phyloP scores from a whole-genome alignment of 2,329 filamentous ascomycete genomes.

The Mariannaea sp. region DNA sequence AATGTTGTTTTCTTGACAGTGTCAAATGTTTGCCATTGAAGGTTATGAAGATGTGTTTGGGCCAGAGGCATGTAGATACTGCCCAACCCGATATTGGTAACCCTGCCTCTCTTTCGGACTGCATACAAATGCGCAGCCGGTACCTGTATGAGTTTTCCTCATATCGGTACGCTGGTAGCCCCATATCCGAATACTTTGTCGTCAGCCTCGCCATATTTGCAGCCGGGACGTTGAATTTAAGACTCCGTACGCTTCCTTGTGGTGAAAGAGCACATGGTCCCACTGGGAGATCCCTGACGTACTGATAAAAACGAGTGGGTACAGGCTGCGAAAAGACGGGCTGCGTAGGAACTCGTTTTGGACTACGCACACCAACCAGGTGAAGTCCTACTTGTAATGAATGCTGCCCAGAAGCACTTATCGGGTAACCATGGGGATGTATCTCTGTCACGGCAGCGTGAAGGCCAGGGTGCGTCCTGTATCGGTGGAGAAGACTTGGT shows the following conservation, averaged over 20 bases:
- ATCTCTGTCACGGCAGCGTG: conserved; percentile 20
- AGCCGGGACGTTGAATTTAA: conserved; percentile 53
- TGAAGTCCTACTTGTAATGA: conserved; percentile 53
- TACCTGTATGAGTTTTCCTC: conserved; percentile 62
- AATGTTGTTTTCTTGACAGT: conserved; percentile 69
- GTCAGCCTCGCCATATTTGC: conserved; percentile 46
- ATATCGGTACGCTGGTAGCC: conserved; percentile 47
- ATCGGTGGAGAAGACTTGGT: neutral
- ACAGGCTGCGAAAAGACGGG: conserved; percentile 16
- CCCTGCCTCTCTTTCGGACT: conserved; percentile 20
- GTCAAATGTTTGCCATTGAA: conserved; percentile 66
- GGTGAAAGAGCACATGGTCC: conserved; percentile 49
- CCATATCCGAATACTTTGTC: conserved; percentile 31
- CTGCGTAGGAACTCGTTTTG: conserved; percentile 46
- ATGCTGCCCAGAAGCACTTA: conserved; percentile 47
- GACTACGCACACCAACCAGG: conserved; percentile 54
- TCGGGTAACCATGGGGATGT: conserved; percentile 45
- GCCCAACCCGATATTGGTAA: conserved; percentile 63
- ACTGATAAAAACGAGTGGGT: conserved; percentile 58
- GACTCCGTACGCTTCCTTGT: conserved; percentile 45
- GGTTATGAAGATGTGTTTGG: conserved; percentile 68
- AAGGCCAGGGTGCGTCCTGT: neutral
- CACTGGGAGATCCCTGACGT: conserved; percentile 56
- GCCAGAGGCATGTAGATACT: conserved; percentile 70
- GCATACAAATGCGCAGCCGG: conserved; percentile 68